These are phyloP conservation scores for Nannizziopsis arthrosporioides DNA, from an alignment of 2,329 filamentous ascomycete genomes.

Conservation along the genomic window DNA sequence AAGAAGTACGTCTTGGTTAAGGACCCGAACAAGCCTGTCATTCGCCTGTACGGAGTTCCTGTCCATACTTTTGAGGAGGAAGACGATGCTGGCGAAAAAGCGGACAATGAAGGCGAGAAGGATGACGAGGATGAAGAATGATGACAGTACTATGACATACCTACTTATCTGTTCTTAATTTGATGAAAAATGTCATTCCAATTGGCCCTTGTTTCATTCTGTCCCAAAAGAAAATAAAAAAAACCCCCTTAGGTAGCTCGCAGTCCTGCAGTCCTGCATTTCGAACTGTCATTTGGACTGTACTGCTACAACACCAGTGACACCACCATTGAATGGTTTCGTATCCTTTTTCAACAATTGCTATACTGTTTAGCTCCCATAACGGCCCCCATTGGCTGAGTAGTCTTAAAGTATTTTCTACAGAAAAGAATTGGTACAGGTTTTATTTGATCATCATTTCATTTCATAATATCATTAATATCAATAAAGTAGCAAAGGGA, in stretches of 20 bases:
- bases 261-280: too few species aligned
- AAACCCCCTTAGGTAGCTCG: too few species aligned
- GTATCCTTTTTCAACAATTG: too few species aligned
- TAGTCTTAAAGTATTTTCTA: too few species aligned
- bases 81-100: constrained; percentile 51
- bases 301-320: too few species aligned
- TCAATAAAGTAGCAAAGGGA: constrained; percentile 17
- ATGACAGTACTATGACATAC: constrained; percentile 18
- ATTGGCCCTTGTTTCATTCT: neutral
- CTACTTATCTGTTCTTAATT: constrained; percentile 19
- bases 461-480: constrained; percentile 14
- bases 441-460: constrained; percentile 5
- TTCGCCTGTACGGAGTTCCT: constrained; percentile 84
- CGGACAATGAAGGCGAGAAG: constrained; percentile 44
- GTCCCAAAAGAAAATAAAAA: too few species aligned
- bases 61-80: constrained; percentile 78
- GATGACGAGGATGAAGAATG: constrained; percentile 46
- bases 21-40: constrained; percentile 94
- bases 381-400: too few species aligned
- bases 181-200: constrained; percentile 7
- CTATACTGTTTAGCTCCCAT: too few species aligned
- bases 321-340: too few species aligned
- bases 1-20: constrained; percentile 49
- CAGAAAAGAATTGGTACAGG: neutral
- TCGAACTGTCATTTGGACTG: too few species aligned